Evolutionary conservation across 176 grass and related monocot genomes (phyloP), one percentile per base, ranked within the genome.

Genomic region (Eragrostis curvula): DNA sequence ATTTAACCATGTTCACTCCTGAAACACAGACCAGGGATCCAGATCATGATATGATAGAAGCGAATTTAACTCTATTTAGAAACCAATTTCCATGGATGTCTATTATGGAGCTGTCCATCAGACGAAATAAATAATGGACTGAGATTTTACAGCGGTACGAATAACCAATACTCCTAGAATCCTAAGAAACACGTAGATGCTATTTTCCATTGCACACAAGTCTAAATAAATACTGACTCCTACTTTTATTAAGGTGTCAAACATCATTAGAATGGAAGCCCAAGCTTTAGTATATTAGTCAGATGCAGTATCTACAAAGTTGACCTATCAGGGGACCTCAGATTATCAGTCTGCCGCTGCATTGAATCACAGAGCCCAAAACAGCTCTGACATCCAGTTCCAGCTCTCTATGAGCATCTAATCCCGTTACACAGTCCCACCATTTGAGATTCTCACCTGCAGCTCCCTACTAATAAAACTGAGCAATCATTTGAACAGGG

Each of bases 31-130:
- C 16, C 73, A 4, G 45, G 20, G 48, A 32, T 53, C 14, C 79
- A 10, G 63, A 85, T n/a, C n/a, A n/a, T n/a, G n/a, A 85, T 8
- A 45, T 70, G 30, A 63, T 23, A 69, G 78, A 39, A 66, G 25
- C 20, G 47, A 32, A 52, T 74, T 18, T 75, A 89, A 71, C 85
- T 63, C 79, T 24, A 32, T 71, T 77, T 58, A 23, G 27, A 49
- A 50, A 76, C 24, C 2, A 30, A 18, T 44, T 79, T 73, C 28
- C 18, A 67, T 41, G 78, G 21, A 74, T 28, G 16, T 67, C 2
- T 53, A 81, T 7, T 36, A n/a, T 65, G 12, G 62, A 79, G 29
- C 6, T 52, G 28, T 40, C 20, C n/a, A 39, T 8, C 13, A 39
- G 12, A 52, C 66, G 12, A 24, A 50, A 51, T 11, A 51, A 51